phyloP scores from a whole-genome alignment of 2,329 filamentous ascomycete species.

The Endocalyx cinctus region DNA sequence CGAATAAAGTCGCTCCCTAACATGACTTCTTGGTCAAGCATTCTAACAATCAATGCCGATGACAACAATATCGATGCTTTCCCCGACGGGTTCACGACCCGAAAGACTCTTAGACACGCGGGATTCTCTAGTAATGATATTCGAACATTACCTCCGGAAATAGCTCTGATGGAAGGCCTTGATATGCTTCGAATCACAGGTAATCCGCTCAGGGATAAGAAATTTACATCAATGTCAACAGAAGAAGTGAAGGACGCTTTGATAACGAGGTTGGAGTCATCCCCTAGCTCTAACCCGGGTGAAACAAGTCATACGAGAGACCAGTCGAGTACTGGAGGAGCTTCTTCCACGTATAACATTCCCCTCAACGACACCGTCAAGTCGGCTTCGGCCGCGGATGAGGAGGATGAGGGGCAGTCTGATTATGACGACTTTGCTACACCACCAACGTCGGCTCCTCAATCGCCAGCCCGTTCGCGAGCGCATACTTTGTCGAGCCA shows the following conservation, averaged over 20 bases:
- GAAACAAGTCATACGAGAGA: conserved; percentile 20
- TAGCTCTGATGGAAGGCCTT: conserved; percentile 75
- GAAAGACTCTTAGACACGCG: conserved; percentile 66
- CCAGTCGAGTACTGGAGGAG: conserved; percentile 21
- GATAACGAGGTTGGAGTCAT: conserved; percentile 59
- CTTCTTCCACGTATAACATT: conserved; percentile 7
- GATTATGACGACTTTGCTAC: conserved; percentile 55
- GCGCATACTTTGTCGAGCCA: conserved; percentile 44
- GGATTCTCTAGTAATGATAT: conserved; percentile 87
- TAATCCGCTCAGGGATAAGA: conserved; percentile 88
- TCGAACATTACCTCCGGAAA: conserved; percentile 65
- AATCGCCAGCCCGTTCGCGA: conserved; percentile 44
- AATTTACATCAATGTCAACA: conserved; percentile 73
- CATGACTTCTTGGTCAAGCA: conserved; percentile 66
- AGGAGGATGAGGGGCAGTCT: conserved; percentile 41
- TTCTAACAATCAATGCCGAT: conserved; percentile 70
- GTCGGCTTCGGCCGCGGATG: conserved; percentile 16
- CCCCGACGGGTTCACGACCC: conserved; percentile 68
- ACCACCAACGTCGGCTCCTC: conserved; percentile 50
- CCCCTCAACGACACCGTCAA: conserved; percentile 23
- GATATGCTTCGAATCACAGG: conserved; percentile 72
- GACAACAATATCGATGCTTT: conserved; percentile 75
- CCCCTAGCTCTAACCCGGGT: conserved; percentile 25
- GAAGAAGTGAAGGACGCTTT: conserved; percentile 77
- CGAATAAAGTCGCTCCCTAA: conserved; percentile 69